Base-by-base conservation (phyloP, 495 filamentous ascomycete species). In the Talaromyces nanjingensis region DNA sequence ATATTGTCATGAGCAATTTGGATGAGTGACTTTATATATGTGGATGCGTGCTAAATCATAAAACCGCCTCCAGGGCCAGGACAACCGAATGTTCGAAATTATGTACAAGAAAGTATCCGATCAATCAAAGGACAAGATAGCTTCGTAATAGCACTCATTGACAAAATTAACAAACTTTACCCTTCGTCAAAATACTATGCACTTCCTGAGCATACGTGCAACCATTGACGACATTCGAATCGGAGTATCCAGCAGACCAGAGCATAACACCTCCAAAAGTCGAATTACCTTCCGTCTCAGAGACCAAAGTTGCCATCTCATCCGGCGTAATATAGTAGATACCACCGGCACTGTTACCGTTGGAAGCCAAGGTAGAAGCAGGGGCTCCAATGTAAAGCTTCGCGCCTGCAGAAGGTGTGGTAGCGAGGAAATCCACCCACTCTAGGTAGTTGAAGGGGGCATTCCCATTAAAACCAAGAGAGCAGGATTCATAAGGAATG, bases 251-350 rank as follows among this genome's bases (percentile, higher is more conserved):
- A 12, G 78, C 83, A 65, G 77, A 77, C 83, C 83, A 84, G 65
- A 85, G 70, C 83, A 84, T 81, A 52, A 84, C 69, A 4, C 83
- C 83, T 16, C 81, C 83, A 61, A 84, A 79, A 14, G 77, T 76
- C 14, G 68, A 62, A 60, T 77, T 69, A 53, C 65, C 67, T 59
- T 70, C 72, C 60, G 68, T 67, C 5, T 74, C 66, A 18, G 56
- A 65, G 45, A 81, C 69, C 53, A 77, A 68, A 27, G 63, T 27
- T 8, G 72, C 68, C 24, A 85, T 71, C 45, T 76, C 65, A 12
- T 64, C 70, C 0, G 79, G 77, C 0, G 68, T 69, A 2, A 83
- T 67, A 59, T 83, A 85, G 60, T 80, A 81, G 9, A 70, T 72
- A 24, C 71, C 73, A 12, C 82, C 84, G 9, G 76, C 80, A 34